Conservation (phyloP, 495 filamentous ascomycete species). For the Hypoxylon lienhwacheense region DNA sequence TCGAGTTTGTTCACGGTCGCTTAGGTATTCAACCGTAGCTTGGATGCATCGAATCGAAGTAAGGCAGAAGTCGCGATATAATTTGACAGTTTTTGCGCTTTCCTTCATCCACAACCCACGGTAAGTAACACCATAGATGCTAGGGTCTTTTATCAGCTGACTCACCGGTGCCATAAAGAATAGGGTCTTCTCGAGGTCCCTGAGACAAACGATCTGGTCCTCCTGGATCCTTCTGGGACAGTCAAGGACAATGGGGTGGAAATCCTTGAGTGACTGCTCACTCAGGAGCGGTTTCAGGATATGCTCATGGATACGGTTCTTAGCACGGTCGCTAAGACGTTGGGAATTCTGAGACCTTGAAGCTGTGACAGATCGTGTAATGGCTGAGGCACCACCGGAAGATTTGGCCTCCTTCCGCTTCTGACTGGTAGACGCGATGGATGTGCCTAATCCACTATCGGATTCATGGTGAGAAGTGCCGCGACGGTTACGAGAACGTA, state of each 20-base stretch:
- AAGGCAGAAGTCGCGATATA: slow-evolving; percentile 83
- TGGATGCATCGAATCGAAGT: slow-evolving; percentile 83
- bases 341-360: slow-evolving; percentile 42
- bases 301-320: slow-evolving; percentile 58
- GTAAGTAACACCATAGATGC: slow-evolving; percentile 68
- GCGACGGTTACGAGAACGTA: slow-evolving; percentile 55
- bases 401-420: slow-evolving; percentile 37
- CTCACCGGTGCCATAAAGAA: slow-evolving; percentile 87
- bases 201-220: slow-evolving; percentile 79
- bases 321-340: slow-evolving; percentile 53
- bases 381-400: slow-evolving; percentile 32
- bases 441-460: slow-evolving; percentile 63
- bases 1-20: slow-evolving; percentile 77
- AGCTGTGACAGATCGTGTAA: slow-evolving; percentile 54
- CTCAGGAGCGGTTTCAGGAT: slow-evolving; percentile 55
- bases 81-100: slow-evolving; percentile 63
- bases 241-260: slow-evolving; percentile 73
- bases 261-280: slow-evolving; percentile 64
- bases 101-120: slow-evolving; percentile 67
- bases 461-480: slow-evolving; percentile 58
- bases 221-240: slow-evolving; percentile 74
- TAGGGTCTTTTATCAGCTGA: slow-evolving; percentile 54
- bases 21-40: slow-evolving; percentile 75
- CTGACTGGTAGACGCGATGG: slow-evolving; percentile 50
- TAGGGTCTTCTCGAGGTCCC: slow-evolving; percentile 88